phyloP scores from a whole-genome alignment of 1,284 basidiomycete genomes.

The Papiliotrema flavescens region DNA sequence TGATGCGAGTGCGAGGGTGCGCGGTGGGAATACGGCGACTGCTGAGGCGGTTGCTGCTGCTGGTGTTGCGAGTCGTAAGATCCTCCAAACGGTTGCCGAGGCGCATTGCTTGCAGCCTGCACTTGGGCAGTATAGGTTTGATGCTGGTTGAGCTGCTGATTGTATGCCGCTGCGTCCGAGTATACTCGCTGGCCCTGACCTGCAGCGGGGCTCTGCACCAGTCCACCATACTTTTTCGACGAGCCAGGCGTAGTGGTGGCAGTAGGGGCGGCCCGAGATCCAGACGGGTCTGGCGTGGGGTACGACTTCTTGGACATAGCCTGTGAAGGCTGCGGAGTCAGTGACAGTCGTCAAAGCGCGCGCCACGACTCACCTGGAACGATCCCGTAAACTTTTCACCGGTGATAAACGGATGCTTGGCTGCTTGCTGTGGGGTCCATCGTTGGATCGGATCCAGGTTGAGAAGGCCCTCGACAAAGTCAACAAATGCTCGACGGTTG shows the following conservation, averaged over 20 bases:
- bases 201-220: constrained; percentile 66
- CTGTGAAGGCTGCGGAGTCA: background rate
- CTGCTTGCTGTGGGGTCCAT: constrained; percentile 96
- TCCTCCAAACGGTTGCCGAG: constrained; percentile 34
- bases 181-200: constrained; percentile 72
- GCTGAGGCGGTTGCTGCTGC: constrained; percentile 8
- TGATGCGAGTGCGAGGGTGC: constrained; percentile 13
- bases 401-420: constrained; percentile 95
- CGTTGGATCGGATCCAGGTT: constrained; percentile 91
- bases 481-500: constrained; percentile 89
- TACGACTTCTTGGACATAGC: background rate
- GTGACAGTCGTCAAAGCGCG: too few species aligned
- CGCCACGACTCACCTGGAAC: constrained; percentile 63
- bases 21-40: constrained; percentile 14
- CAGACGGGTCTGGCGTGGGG: constrained; percentile 14
- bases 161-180: constrained; percentile 89
- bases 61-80: constrained; percentile 25
- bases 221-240: constrained; percentile 85
- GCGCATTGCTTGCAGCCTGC: constrained; percentile 25
- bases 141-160: constrained; percentile 89
- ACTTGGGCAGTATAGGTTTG: constrained; percentile 80
- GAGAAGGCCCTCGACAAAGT: constrained; percentile 92
- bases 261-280: background rate
- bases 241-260: constrained; percentile 20
- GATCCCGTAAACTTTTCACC: constrained; percentile 90